phyloP scores from a whole-genome alignment of 1,284 basidiomycete genomes.

The Ceratobasidium papillatum region DNA sequence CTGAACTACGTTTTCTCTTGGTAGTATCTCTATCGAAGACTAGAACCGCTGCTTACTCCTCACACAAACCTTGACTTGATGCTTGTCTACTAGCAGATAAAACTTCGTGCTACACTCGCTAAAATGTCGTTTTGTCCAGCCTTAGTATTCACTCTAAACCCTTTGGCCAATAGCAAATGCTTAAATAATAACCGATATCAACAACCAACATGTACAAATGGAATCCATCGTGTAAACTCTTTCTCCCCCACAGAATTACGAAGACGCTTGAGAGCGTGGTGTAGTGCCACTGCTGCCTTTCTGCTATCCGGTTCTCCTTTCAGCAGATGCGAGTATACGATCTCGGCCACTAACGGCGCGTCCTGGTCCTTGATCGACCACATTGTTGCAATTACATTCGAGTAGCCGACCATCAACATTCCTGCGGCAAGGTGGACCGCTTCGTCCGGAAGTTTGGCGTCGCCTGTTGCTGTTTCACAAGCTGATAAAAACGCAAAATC shows the following conservation, averaged over 20 bases:
- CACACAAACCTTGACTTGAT: no score
- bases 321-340: slow-evolving; percentile 7
- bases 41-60: no score
- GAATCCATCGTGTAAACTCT: background rate
- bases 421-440: slow-evolving; percentile 27
- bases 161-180: no score
- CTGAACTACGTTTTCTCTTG: no score
- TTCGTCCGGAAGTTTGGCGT: background rate
- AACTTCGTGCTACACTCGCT: no score
- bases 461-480: slow-evolving; percentile 20
- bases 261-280: background rate
- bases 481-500: slow-evolving; percentile 17
- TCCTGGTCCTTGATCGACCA: slow-evolving; percentile 21
- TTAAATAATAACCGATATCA: no score
- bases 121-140: no score
- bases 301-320: background rate
- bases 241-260: background rate
- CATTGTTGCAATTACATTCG: slow-evolving; percentile 16
- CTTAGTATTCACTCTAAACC: no score
- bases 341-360: background rate
- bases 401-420: background rate
- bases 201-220: background rate
- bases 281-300: background rate
- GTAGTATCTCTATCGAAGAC: no score
- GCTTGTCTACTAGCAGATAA: no score